Base-by-base conservation (phyloP, 768 basidiomycete species). In the Boletus patriciae region DNA sequence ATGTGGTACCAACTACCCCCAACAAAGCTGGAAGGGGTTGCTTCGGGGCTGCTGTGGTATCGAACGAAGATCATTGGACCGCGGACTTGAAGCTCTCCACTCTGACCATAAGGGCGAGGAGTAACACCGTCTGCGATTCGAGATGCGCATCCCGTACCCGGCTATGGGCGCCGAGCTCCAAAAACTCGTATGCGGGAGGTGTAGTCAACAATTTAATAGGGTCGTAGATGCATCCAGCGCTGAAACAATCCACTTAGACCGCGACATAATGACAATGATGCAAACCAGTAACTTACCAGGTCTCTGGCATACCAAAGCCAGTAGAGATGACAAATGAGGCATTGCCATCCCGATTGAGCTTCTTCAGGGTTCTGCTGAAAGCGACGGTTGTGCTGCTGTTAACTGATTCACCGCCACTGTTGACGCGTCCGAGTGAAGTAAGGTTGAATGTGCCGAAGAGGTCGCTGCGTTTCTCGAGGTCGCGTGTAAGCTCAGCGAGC, bases 1-100 rank as follows among this genome's bases (percentile, higher is more conserved):
- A 83, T 84, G 60, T 77, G 78, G 68, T 82, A 81, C 84, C 84
- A 86, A 6, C 80, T 74, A 19, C 78, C 80, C 9, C 67, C 59
- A 0, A 76, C 74, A 58, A 86, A 80, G 31, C 78, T 75, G 29
- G 77, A 73, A 6, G 57, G 53, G 5, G 83, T 85, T 0, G 82
- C 81, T 51, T 75, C 64, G 13, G 66, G 58, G 63, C 84, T 83
- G 62, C 73, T 76, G 70, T 75, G 77, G 61, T 85, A 84, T 16
- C 78, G 77, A 18, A 65, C 64, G 54, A 75, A 74, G 4, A 78
- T 48, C 54, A 71, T 74, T 0, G 75, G 69, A 2, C 77, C 78
- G 19, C 71, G 67, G n/a, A 84, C 58, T 55, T 77, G 75, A 6
- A 78, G 69, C n/a, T 76, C 71, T 21, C 77, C 77, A n/a, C 66